Percentiles rank a stretch among this genome's conserved stretches.
Conservation (phyloP, 805 yeast species). For the Kodamaea hsintzibuensis region DNA sequence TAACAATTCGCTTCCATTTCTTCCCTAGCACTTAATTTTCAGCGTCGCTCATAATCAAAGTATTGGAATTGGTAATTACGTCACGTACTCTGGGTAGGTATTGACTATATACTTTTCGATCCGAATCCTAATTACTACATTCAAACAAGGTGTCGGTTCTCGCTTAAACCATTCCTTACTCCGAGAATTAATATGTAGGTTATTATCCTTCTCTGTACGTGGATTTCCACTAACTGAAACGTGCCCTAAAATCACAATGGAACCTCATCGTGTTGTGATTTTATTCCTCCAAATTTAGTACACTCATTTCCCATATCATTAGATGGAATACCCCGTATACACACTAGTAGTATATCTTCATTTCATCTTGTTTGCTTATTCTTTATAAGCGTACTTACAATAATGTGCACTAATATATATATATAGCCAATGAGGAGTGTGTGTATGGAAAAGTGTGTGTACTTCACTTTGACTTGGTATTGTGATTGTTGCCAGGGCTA, state of each 20-base stretch:
- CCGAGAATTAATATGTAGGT: not conserved
- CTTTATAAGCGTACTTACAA: too few relatives aligned
- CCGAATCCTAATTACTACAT: not conserved
- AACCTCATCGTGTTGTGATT: not conserved
- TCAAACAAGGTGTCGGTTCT: not conserved
- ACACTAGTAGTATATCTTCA: too few relatives aligned
- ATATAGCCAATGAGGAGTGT: too few relatives aligned
- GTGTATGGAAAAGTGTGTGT: too few relatives aligned
- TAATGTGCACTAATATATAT: too few relatives aligned
- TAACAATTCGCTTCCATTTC: not conserved
- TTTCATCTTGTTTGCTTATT: too few relatives aligned
- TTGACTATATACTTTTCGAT: not conserved
- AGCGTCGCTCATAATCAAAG: not conserved
- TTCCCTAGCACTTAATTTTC: too few relatives aligned
- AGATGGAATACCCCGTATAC: too few relatives aligned
- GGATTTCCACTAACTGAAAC: not conserved
- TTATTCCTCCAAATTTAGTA: not conserved
- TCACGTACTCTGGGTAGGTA: not conserved
- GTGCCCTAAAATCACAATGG: not conserved
- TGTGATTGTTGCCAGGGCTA: not conserved
- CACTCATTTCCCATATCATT: too few relatives aligned
- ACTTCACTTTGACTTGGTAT: too few relatives aligned
- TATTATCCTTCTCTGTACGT: not conserved
- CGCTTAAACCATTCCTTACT: not conserved
- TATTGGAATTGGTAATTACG: not conserved